A percentile compares a stretch with the other conserved stretches of the same genome.
phyloP scores from a whole-genome alignment of 2,329 filamentous ascomycete genomes.

The Colletotrichum graminicola region DNA sequence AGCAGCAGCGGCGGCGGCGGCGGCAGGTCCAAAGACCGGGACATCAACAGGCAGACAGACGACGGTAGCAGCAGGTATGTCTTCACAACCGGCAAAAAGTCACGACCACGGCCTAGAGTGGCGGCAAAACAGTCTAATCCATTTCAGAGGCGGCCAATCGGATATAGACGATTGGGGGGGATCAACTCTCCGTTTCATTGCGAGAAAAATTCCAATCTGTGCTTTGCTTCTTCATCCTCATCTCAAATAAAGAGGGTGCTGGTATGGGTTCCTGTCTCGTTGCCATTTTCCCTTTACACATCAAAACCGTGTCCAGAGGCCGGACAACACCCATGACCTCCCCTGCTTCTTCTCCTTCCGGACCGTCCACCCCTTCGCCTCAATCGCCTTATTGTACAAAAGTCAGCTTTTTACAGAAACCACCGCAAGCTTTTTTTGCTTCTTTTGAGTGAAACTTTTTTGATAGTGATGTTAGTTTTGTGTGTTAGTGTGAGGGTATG shows the following conservation, averaged over 20 bases:
- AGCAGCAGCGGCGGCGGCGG: not conserved
- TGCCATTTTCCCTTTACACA: slow-evolving; percentile 17
- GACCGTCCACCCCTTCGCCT: not conserved
- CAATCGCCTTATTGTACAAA: slow-evolving; percentile 41
- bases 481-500: slow-evolving; percentile 15
- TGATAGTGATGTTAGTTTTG: slow-evolving; percentile 5
- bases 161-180: slow-evolving; percentile 2
- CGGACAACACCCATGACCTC: not conserved
- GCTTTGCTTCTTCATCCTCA: slow-evolving; percentile 21
- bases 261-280: slow-evolving; percentile 11
- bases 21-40: too few relatives aligned
- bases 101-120: not conserved
- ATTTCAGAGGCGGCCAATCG: slow-evolving; percentile 7
- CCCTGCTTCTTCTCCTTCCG: not conserved
- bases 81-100: slow-evolving; percentile 10
- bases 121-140: slow-evolving; percentile 18
- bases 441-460: slow-evolving; percentile 27
- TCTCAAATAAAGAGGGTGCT: slow-evolving; percentile 17
- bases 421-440: slow-evolving; percentile 25
- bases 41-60: not conserved
- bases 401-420: slow-evolving; percentile 42
- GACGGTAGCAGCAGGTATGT: not conserved
- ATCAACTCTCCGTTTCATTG: slow-evolving; percentile 18
- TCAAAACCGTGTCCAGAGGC: slow-evolving; percentile 11
- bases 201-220: slow-evolving; percentile 40